phyloP scores from a whole-genome alignment of 768 basidiomycete genomes.

The Leccinellum albellum region DNA sequence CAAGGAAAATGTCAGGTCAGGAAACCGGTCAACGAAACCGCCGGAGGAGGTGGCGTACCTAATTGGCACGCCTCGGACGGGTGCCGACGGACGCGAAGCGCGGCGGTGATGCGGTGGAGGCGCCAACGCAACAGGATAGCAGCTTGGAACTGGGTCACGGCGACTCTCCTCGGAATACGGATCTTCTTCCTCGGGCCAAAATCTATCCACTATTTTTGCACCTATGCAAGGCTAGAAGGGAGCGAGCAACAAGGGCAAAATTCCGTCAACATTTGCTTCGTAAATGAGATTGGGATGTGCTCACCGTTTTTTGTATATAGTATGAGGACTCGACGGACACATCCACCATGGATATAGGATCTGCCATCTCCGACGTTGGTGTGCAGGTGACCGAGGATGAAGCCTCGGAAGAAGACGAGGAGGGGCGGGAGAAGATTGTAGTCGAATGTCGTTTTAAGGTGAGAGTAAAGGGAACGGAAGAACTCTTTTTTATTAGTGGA shows the following conservation, averaged over 20 bases:
- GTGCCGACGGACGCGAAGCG: constrained; percentile 14
- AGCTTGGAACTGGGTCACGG: constrained; percentile 1
- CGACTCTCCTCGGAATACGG: constrained; percentile 18
- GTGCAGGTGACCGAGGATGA: constrained; percentile 11
- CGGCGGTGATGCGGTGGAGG: constrained; percentile 31
- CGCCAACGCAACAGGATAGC: constrained; percentile 20
- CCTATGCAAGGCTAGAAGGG: constrained; percentile 25
- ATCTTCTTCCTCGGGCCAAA: constrained; percentile 32
- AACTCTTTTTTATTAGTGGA: constrained; percentile 27
- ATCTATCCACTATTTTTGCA: constrained; percentile 26
- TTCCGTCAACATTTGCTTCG: constrained; percentile 7
- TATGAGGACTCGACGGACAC: not conserved
- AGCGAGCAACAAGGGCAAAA: not conserved
- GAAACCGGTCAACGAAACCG: not conserved
- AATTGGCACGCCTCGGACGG: constrained; percentile 6
- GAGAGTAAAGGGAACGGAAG: constrained; percentile 20
- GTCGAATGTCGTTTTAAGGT: constrained; percentile 26
- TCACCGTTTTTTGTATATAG: constrained; percentile 8
- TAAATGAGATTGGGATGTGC: constrained; percentile 8
- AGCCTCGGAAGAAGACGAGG: constrained; percentile 14
- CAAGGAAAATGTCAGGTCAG: not conserved
- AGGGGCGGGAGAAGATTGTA: constrained; percentile 19
- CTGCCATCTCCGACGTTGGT: constrained; percentile 18
- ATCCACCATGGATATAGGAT: constrained; percentile 16
- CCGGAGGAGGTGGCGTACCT: constrained; percentile 10